These are phyloP conservation scores for Kluyveromyces sp. DNA, from an alignment of 1,139 yeast genomes.

Conservation along the genomic window DNA sequence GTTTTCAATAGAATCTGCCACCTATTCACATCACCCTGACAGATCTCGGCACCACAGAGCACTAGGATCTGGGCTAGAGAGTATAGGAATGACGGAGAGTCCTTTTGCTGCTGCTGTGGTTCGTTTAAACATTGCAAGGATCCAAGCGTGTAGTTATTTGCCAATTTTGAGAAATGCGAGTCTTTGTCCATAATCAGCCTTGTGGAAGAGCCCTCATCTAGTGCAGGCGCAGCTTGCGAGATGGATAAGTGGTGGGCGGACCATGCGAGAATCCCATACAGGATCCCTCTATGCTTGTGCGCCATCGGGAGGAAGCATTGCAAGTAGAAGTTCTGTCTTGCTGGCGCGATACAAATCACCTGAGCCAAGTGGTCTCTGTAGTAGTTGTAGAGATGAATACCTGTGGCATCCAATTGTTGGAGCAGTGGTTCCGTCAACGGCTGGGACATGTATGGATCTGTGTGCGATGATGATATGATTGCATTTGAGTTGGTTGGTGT, in stretches of 20 bases:
- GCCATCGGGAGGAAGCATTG: conserved; percentile 77
- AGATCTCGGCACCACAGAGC: conserved; percentile 64
- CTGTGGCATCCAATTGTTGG: conserved; percentile 35
- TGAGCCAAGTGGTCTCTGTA: conserved; percentile 54
- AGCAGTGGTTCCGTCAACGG: conserved; percentile 25
- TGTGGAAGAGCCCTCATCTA: neutral
- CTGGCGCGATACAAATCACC: conserved; percentile 58
- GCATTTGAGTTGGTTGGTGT: too few species aligned
- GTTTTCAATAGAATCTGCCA: conserved; percentile 58
- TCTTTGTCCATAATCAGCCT: conserved; percentile 22
- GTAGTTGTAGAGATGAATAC: conserved; percentile 51
- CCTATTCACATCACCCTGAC: conserved; percentile 64
- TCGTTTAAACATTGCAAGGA: conserved; percentile 12
- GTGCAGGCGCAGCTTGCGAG: conserved; percentile 37
- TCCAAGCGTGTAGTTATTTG: conserved; percentile 14
- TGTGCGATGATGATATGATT: too few species aligned
- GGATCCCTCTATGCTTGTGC: conserved; percentile 55
- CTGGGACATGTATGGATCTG: conserved; percentile 8
- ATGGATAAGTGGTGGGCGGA: conserved; percentile 39
- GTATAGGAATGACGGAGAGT: conserved; percentile 9
- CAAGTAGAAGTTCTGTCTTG: conserved; percentile 57
- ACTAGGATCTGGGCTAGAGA: conserved; percentile 55
- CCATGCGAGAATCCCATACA: conserved; percentile 71
- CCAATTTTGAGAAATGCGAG: conserved; percentile 33
- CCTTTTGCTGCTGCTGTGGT: neutral